Percentiles rank a stretch among this genome's conserved stretches.
phyloP scores from a whole-genome alignment of 1,284 basidiomycete genomes.

The Rhodotorula sp. region DNA sequence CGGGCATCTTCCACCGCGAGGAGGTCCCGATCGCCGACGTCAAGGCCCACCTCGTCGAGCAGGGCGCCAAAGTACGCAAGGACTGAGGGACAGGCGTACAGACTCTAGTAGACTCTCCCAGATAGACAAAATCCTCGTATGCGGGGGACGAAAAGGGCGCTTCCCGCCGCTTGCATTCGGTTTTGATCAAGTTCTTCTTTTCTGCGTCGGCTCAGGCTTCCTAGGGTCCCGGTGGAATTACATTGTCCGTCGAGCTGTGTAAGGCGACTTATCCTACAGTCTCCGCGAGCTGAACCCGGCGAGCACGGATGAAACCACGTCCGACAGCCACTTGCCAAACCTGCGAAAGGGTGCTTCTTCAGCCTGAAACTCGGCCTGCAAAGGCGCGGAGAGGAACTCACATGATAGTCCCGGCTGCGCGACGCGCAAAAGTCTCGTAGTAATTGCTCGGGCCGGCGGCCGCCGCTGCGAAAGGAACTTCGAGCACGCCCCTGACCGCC shows the following conservation, averaged over 20 bases:
- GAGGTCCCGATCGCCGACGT: constrained; percentile 65
- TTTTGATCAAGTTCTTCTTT: not conserved
- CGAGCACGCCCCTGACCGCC: constrained; percentile 29
- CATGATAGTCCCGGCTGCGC: constrained; percentile 22
- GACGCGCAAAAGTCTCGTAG: constrained; percentile 20
- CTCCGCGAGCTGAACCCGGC: not conserved
- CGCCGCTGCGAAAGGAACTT: constrained; percentile 19
- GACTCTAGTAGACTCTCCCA: not conserved
- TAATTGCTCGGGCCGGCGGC: constrained; percentile 12
- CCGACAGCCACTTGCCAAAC: constrained; percentile 4
- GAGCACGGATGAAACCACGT: not conserved
- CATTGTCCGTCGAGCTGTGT: too few relatives aligned
- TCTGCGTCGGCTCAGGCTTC: not conserved
- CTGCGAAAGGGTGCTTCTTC: not conserved
- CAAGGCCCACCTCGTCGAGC: constrained; percentile 46
- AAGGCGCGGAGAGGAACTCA: constrained; percentile 12
- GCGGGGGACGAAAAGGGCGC: not conserved
- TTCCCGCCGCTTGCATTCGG: too few relatives aligned
- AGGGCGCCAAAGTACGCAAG: constrained; percentile 29
- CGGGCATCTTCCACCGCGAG: constrained; percentile 93
- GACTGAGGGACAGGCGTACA: not conserved
- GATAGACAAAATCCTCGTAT: not conserved
- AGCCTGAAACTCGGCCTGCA: not conserved
- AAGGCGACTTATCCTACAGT: not conserved
- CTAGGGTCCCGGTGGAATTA: too few relatives aligned